Base-by-base conservation (phyloP, 176 grass and related monocot genomes). In the Zea mays region DNA sequence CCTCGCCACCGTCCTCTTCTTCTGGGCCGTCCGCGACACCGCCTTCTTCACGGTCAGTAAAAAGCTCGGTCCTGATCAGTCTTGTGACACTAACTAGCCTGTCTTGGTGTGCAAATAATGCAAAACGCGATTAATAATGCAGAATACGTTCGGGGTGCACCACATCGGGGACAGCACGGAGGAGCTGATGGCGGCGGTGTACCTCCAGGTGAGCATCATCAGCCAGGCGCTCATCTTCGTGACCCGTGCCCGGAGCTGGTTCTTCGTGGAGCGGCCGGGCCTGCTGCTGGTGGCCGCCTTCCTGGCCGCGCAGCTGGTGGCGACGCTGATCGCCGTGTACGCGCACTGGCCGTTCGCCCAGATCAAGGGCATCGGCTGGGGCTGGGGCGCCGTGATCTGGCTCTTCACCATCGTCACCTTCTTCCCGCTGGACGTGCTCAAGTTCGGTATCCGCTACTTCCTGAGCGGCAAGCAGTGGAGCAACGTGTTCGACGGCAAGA, bases 151-250 rank as follows among this genome's bases (percentile, higher is more conserved):
- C 39, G 45, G 76, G 1, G 88, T 94, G 62, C 81, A 61, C 13
- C 81, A 86, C 35, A 94, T 94, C 6, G 75, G 79, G 0, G 64
- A 43, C 12, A 88, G 20, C 70, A 54, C 9, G 5, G 76, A 86
- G 43, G 67, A 91, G 65, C 72, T 94, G 9, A 91, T 81, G 85
- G 83, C 92, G 7, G 92, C 83, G 37, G 66, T 91, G 49, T 94
- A 94, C 85, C 88, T 94, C 1, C 92, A 94, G 79, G 92, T 94
- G 71, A 94, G 92, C 75, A 88, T 94, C 64, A 86, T 94, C 37
- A 91, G 92, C 85, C 88, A 94, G 67, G 88, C 88, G 2, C 85
- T 94, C n/a, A 94, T 94, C 85, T 94, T 94, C 55, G 92, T 91
- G 20, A 94, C 92, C 0, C 75, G 92, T 0, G 82, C 92, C 0